phyloP scores from a whole-genome alignment of 2,329 filamentous ascomycete species.

The Colletotrichum kahawae region DNA sequence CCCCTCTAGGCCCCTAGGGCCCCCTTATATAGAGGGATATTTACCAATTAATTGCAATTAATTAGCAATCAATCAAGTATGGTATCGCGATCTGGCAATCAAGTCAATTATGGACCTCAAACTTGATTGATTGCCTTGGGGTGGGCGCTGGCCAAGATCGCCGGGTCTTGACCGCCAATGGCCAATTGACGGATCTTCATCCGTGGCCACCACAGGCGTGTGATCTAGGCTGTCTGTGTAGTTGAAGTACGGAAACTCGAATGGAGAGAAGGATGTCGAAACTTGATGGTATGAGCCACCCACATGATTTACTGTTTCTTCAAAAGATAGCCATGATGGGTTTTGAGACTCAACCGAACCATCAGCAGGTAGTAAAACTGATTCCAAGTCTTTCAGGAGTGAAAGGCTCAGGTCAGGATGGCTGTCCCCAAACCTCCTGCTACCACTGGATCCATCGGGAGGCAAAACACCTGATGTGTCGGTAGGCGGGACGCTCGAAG shows the following conservation, averaged over 20 bases:
- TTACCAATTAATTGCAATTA: too few relatives aligned
- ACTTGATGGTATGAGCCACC: not conserved
- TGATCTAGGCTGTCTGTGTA: not conserved
- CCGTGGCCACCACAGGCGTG: not conserved
- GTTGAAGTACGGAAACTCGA: not conserved
- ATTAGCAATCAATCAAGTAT: too few relatives aligned
- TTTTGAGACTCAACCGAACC: rapidly evolving
- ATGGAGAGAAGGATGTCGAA: not conserved
- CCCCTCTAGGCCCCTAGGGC: too few relatives aligned
- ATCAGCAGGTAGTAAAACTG: rapidly evolving
- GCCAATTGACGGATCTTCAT: rapidly evolving
- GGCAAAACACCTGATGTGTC: not conserved
- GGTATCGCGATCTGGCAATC: too few relatives aligned
- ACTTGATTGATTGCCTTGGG: too few relatives aligned
- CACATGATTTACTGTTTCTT: not conserved
- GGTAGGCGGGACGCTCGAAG: not conserved
- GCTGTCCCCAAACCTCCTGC: not conserved
- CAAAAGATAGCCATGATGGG: not conserved
- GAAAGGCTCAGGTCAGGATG: not conserved
- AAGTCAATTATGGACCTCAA: too few relatives aligned
- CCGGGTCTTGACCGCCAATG: rapidly evolving
- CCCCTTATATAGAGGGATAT: too few relatives aligned
- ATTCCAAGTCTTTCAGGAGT: not conserved
- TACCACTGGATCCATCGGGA: not conserved
- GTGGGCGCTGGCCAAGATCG: not conserved